These are phyloP conservation scores for Fusarium subtropicale DNA, from an alignment of 2,329 filamentous ascomycete species.

Conservation along the genomic window DNA sequence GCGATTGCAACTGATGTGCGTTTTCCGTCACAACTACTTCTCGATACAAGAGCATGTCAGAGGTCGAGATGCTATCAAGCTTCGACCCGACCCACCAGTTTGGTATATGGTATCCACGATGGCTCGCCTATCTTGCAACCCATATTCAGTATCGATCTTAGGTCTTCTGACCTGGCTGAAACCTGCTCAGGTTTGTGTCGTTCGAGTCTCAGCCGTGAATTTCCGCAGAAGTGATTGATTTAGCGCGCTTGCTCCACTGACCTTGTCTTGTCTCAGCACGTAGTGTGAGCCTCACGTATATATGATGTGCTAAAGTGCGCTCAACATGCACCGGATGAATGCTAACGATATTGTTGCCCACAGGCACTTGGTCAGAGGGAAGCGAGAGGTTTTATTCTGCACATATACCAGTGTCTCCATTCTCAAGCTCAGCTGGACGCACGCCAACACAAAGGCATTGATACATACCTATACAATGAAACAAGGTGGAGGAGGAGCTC, in stretches of 20 bases:
- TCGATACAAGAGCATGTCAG: neutral
- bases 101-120: conserved; percentile 8
- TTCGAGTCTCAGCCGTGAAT: conserved; percentile 15
- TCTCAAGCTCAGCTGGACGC: neutral
- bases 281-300: conserved; percentile 15
- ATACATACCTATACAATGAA: neutral
- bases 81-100: conserved; percentile 5
- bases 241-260: conserved; percentile 21
- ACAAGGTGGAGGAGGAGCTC: neutral
- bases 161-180: conserved; percentile 1
- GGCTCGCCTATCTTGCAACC: conserved; percentile 37
- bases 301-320: neutral
- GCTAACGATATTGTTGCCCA: neutral
- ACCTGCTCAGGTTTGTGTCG: neutral
- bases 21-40: conserved; percentile 3
- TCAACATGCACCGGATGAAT: neutral
- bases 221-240: conserved; percentile 15
- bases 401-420: neutral
- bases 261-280: neutral
- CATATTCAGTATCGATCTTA: conserved; percentile 9
- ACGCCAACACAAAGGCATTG: neutral
- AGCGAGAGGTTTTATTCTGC: neutral
- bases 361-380: neutral
- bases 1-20: neutral
- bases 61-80: neutral